Conservation (phyloP, 202 grass and related monocot genomes). For the Panicum hallii region DNA sequence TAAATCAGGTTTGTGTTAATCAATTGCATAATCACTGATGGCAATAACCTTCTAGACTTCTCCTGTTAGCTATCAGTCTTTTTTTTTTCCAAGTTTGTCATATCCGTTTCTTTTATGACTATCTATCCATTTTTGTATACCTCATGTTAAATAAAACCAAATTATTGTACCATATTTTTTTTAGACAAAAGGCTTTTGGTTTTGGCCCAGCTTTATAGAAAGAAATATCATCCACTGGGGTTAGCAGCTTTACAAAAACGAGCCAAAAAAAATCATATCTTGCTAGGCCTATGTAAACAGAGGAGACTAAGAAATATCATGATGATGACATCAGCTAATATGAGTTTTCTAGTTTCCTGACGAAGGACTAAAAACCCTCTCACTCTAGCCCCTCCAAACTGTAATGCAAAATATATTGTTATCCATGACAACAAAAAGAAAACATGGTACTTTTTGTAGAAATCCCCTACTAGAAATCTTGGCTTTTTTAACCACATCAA, state of each 20-base stretch:
- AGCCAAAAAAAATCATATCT: not conserved
- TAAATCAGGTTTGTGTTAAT: constrained; percentile 66
- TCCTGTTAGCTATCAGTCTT: not conserved
- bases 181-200: not conserved
- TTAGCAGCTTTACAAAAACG: not conserved
- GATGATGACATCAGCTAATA: not conserved
- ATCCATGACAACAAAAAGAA: not conserved
- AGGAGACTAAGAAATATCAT: not conserved
- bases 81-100: too few relatives aligned
- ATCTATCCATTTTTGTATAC: not conserved
- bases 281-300: not conserved
- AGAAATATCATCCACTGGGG: not conserved
- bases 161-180: not conserved
- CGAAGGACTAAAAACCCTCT: not conserved
- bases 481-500: too few relatives aligned
- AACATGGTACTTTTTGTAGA: not conserved
- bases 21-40: constrained; percentile 6
- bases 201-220: not conserved
- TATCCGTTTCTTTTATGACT: not conserved
- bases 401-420: not conserved
- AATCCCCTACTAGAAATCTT: too few relatives aligned
- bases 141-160: not conserved
- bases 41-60: not conserved
- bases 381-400: not conserved
- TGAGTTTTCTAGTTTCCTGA: not conserved